Evolutionary conservation across 768 basidiomycete genomes (phyloP).

Genomic region (Heimioporus sp.): DNA sequence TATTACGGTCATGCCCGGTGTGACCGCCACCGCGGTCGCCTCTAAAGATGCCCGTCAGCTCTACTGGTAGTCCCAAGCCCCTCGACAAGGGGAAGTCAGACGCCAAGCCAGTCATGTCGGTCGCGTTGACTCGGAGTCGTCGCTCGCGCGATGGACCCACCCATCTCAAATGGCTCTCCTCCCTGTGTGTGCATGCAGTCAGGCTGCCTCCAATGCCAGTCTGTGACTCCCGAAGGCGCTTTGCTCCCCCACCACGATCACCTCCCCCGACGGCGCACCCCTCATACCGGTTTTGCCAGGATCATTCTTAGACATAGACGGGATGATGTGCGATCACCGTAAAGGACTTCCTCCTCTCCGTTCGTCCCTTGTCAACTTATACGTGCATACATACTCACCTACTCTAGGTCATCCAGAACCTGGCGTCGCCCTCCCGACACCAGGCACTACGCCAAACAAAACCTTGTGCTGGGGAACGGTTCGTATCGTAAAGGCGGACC

Average conservation of each 20-base stretch:
- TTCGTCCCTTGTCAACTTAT: neutral
- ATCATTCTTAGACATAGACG: conserved; percentile 37
- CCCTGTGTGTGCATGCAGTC: conserved; percentile 66
- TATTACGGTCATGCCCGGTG: conserved; percentile 33
- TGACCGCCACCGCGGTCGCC: conserved; percentile 38
- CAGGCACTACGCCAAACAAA: too few species aligned
- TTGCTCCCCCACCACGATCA: conserved; percentile 17
- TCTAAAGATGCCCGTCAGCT: conserved; percentile 30
- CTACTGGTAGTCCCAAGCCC: neutral
- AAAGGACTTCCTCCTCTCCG: conserved; percentile 16
- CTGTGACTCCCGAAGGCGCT: conserved; percentile 53
- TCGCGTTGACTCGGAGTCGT: conserved; percentile 25
- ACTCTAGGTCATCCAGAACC: conserved; percentile 16
- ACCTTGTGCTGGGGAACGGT: too few species aligned
- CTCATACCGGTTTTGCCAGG: conserved; percentile 14
- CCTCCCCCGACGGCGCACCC: conserved; percentile 30
- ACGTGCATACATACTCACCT: neutral
- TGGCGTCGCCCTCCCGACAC: conserved; percentile 11
- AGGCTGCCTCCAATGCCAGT: conserved; percentile 62
- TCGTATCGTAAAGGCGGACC: too few species aligned
- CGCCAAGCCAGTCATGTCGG: conserved; percentile 22
- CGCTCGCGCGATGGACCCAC: conserved; percentile 30
- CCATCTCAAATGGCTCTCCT: conserved; percentile 47
- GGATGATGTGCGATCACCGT: conserved; percentile 25
- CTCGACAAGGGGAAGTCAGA: conserved; percentile 15